Base-by-base conservation (phyloP, 1,139 yeast species). In the Yamadazyma buinensis region DNA sequence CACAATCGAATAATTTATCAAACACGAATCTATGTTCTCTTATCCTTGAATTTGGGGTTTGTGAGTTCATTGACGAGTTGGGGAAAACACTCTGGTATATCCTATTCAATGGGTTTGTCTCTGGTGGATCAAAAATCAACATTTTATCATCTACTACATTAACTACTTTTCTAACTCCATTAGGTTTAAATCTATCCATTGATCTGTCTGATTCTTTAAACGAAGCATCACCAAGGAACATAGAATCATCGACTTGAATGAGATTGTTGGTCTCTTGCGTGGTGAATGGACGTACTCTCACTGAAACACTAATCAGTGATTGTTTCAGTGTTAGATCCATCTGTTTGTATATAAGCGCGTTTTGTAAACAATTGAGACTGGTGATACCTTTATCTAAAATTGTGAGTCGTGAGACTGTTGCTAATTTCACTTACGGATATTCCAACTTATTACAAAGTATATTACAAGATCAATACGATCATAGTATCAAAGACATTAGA, bases 111-210 rank as follows among this genome's bases (percentile, higher is more conserved):
- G 94, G 87, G 48, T 78, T 80, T n/a, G 77, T 68, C 34, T 80
- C 85, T 2, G 87, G 81, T 0, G 97, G 97, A 56, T 88, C 96
- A 55, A 90, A 88, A 10, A 88, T 80, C 39, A 90, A 67, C 95
- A 88, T 87, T 43, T 79, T 68, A 48, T 86, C 95, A 61, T 88
- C 96, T 3, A 86, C 92, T 19, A 86, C 94, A 38, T 84, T 79
- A 17, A 90, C 72, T 25, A 88, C 75, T 47, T 81, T 83, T 32
- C 95, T 68, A 19, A 86, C 66, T 0, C 86, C 85, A 23, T 57
- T 57, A 2, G 80, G 81, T 30, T 42, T 37, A n/a, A 18, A 33
- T 38, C 51, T 48, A 17, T 17, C 19, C 5, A 5, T 17, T n/a
- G n/a, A n/a, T n/a, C n/a, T n/a, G 3, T 36, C 41, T 7, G 26